Conservation (phyloP, 768 basidiomycete species). For the Gautieria morchelliformis region DNA sequence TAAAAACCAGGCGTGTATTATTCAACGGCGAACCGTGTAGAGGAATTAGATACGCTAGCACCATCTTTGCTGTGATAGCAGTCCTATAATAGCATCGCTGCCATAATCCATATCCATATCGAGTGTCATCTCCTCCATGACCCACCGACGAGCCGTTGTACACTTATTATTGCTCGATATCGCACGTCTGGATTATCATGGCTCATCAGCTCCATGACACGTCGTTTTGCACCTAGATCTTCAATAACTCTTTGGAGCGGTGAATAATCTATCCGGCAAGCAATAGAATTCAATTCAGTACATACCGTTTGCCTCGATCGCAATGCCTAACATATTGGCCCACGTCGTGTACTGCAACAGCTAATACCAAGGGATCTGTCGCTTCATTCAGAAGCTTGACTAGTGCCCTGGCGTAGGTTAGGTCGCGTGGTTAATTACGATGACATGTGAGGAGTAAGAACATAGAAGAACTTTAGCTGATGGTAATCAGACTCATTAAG, state of each 20-base stretch:
- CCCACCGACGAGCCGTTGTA: constrained; percentile 87
- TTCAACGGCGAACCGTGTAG: neutral
- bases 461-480: constrained; percentile 60
- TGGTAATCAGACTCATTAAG: constrained; percentile 79
- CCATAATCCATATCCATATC: too few species aligned
- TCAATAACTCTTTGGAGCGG: constrained; percentile 50
- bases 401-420: constrained; percentile 42
- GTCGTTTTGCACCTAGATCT: constrained; percentile 77
- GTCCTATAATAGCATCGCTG: neutral
- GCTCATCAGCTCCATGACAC: constrained; percentile 88
- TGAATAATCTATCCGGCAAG: neutral
- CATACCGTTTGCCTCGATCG: constrained; percentile 87
- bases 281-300: neutral
- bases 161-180: constrained; percentile 84
- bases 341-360: constrained; percentile 87
- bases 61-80: neutral
- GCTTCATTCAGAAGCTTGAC: constrained; percentile 63
- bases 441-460: neutral
- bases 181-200: constrained; percentile 82
- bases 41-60: neutral
- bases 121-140: constrained; percentile 44
- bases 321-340: constrained; percentile 91
- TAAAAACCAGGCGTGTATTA: constrained; percentile 5
- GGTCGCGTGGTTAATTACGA: neutral
- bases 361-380: constrained; percentile 67